phyloP scores from a whole-genome alignment of 495 filamentous ascomycete species.

The Articulospora tetracladia region DNA sequence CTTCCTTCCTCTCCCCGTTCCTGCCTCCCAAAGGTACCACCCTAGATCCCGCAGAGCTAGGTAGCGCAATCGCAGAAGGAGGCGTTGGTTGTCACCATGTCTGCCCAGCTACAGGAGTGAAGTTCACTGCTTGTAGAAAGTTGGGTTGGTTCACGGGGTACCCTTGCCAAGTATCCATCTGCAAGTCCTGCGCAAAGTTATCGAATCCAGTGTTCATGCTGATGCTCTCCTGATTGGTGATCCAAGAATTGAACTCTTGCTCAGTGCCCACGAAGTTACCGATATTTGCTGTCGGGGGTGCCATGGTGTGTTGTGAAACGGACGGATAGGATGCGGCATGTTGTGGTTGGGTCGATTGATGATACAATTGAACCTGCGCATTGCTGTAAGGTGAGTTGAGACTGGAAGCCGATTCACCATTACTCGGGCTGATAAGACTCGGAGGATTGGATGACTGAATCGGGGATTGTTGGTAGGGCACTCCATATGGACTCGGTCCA shows the following conservation, averaged over 20 bases:
- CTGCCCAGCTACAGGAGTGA: background rate
- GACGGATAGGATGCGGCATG: conserved; percentile 5
- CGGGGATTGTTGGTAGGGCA: conserved; percentile 17
- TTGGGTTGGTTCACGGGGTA: background rate
- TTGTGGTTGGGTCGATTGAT: conserved; percentile 4
- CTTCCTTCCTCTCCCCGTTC: background rate
- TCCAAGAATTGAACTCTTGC: conserved; percentile 4
- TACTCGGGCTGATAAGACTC: conserved; percentile 14
- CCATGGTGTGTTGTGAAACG: conserved; percentile 15
- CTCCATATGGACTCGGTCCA: conserved; percentile 6
- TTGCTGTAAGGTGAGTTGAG: conserved; percentile 21
- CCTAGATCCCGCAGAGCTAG: background rate
- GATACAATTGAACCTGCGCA: conserved; percentile 3
- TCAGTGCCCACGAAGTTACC: background rate
- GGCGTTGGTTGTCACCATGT: background rate
- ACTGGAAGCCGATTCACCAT: conserved; percentile 14
- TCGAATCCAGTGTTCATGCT: conserved; percentile 13
- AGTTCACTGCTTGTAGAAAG: background rate
- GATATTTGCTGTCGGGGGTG: conserved; percentile 9
- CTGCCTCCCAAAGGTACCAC: background rate
- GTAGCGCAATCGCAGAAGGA: background rate
- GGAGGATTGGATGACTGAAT: conserved; percentile 16
- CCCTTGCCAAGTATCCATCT: background rate
- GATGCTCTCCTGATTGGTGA: background rate
- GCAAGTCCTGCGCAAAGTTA: conserved; percentile 8